These are phyloP conservation scores for Termitomyces sp. DNA, from an alignment of 768 basidiomycete genomes.

Conservation along the genomic window DNA sequence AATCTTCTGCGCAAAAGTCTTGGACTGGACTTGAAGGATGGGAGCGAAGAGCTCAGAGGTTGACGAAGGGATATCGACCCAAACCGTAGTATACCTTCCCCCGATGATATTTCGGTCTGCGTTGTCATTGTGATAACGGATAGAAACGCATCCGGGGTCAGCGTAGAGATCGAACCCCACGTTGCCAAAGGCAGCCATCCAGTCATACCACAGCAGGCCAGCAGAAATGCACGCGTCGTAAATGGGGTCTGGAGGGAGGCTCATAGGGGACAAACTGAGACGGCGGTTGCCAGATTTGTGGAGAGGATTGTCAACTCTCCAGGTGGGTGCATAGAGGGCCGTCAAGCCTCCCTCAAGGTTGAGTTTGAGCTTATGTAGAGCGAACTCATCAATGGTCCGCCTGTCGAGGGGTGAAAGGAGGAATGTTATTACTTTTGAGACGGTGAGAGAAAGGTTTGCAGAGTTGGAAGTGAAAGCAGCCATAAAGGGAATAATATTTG, in stretches of 20 bases:
- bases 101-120: conserved; percentile 9
- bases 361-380: conserved; percentile 60
- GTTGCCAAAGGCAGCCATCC: conserved; percentile 66
- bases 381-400: conserved; percentile 46
- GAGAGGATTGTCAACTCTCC: conserved; percentile 59
- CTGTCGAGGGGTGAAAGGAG: conserved; percentile 56
- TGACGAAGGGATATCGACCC: conserved; percentile 46
- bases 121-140: conserved; percentile 45
- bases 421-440: conserved; percentile 70
- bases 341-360: conserved; percentile 70
- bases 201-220: conserved; percentile 75
- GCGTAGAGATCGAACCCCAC: conserved; percentile 75
- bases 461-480: conserved; percentile 22
- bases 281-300: conserved; percentile 69
- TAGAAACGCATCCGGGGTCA: conserved; percentile 72
- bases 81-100: conserved; percentile 52
- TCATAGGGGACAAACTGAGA: conserved; percentile 63
- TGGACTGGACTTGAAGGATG: conserved; percentile 19
- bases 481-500: conserved; percentile 25
- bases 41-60: conserved; percentile 16
- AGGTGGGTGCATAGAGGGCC: conserved; percentile 60
- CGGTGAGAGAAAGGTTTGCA: conserved; percentile 54
- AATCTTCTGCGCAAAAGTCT: conserved; percentile 72
- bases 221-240: conserved; percentile 66
- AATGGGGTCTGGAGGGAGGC: conserved; percentile 65